Evolutionary conservation across 345 rosid species (phyloP), one percentile per base, ranked within the genome.

Genomic region (Corchorus capsularis): DNA sequence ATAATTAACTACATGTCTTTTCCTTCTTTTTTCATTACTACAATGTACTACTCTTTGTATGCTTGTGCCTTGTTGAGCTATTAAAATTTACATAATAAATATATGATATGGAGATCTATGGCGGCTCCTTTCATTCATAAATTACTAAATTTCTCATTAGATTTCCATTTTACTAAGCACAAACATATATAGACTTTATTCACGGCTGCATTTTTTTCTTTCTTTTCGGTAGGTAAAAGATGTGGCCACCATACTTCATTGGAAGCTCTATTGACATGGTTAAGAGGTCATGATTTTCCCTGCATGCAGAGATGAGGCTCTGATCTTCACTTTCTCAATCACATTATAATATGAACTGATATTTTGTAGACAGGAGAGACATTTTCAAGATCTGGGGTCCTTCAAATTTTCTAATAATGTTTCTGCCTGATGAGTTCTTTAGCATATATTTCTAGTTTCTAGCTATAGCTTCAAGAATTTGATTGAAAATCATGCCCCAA

Each of bases 201-300:
- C 80, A 86, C 77, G 85, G 76, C 83, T 79, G 85, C 83, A 75
- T 76, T 79, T 85, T 79, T 68, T 72, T 82, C 69, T 53, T 69
- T 79, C 49, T 73, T 79, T 63, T 77, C 11, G 20, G 73, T 90
- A 93, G 97, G 97, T 94, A 77, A 94, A 91, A 90, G 98, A 94
- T 93, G 98, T 94, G 89, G 97, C 98, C 84, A 91, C 97, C 78
- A 90, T 94, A 77, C 97, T 94, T 73, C 98, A 94, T 86, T 94
- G 98, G 98, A 92, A 92, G 97, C 98, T 94, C 83, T 86, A 87
- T 85, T 80, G 86, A 77, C 73, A 79, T 78, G 81, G 81, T 78
- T 27, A 72, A 81, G 66, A 75, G 74, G 77, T 14, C 75, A 78
- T 27, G 27, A 27, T 27, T 27, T 27, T 71, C 77, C 71, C 83